Base-by-base conservation (phyloP, 345 rosid species). In the Dipteronia dyeriana region DNA sequence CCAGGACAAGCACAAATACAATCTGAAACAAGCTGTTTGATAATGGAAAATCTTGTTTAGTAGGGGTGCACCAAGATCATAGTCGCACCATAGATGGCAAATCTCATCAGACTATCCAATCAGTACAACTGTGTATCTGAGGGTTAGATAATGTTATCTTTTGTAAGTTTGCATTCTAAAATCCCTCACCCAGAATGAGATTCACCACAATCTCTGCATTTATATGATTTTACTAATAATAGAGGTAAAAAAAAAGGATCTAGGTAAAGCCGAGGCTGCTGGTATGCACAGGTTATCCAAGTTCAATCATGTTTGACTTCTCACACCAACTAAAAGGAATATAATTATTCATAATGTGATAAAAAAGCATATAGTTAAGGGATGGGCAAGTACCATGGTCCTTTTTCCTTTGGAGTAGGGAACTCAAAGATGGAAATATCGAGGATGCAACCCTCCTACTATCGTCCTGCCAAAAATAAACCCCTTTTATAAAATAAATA, bases 391-490 rank as follows among this genome's bases (percentile, higher is more conserved):
- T 89, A 91, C 98, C 99, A 62, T 93, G 98, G 78, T 93, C 98
- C 65, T 88, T 95, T 84, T 91, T 91, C 77, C 97, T 90, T 75
- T 79, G 80, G 63, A 95, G 82, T 41, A 56, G 86, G 49, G 86
- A 86, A 81, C 88, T 78, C 82, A 95, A 78, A 43, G 91, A 85
- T 38, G 98, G 98, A 89, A 93, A 95, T 75, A 93, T 65, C 12
- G 79, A 84, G 29, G 90, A 85, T 25, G 99, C 96, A 78, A 91
- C 77, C 84, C 88, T 87, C 84, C 98, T 85, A 56, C 96, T 91
- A 79, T 95, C 97, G 82, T 93, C 98, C 98, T 93, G 88, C 79
- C 10, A 43, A 43, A 43, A 45, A 81, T 72, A 71, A 84, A 71
- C 5, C 47, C 65, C 63, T 74, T 75, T 74, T 17, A 75, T 63